Conservation (phyloP, 179 eudicot genomes). For the Silene vulgaris region DNA sequence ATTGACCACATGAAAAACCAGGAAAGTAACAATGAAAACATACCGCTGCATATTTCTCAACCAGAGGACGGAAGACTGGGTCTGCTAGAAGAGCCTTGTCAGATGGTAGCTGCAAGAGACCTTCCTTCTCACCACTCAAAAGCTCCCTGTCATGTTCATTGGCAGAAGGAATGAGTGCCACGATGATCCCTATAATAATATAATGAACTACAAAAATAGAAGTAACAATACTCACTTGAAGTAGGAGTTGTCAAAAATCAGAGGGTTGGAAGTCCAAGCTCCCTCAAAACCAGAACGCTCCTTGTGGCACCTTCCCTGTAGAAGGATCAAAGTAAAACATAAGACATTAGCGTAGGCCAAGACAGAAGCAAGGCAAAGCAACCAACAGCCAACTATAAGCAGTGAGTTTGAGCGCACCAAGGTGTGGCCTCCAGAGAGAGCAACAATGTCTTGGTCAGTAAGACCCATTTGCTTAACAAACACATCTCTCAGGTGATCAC, state of each 20-base stretch:
- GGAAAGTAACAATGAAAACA: slow-evolving; percentile 12
- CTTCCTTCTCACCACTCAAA: slow-evolving; percentile 82
- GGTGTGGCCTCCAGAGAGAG: slow-evolving; percentile 83
- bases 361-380: too few species aligned
- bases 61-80: slow-evolving; percentile 76
- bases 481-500: slow-evolving; percentile 70
- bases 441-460: slow-evolving; percentile 68
- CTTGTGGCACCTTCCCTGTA: slow-evolving; percentile 83
- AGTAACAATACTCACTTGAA: slow-evolving; percentile 45
- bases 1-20: not conserved
- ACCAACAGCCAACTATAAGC: too few species aligned
- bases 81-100: slow-evolving; percentile 82
- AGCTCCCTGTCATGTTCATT: slow-evolving; percentile 51
- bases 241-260: slow-evolving; percentile 81
- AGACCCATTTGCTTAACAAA: slow-evolving; percentile 83
- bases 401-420: slow-evolving; percentile 39
- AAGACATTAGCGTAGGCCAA: too few species aligned
- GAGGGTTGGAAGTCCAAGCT: slow-evolving; percentile 77
- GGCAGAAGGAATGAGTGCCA: not conserved
- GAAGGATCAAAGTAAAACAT: too few species aligned
- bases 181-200: not conserved
- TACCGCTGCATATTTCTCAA: slow-evolving; percentile 91
- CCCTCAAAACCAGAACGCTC: slow-evolving; percentile 94
- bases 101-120: slow-evolving; percentile 79
- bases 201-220: too few species aligned